Conservation (phyloP, 257 asterid genomes). For the Nicotiana tomentosiformis region DNA sequence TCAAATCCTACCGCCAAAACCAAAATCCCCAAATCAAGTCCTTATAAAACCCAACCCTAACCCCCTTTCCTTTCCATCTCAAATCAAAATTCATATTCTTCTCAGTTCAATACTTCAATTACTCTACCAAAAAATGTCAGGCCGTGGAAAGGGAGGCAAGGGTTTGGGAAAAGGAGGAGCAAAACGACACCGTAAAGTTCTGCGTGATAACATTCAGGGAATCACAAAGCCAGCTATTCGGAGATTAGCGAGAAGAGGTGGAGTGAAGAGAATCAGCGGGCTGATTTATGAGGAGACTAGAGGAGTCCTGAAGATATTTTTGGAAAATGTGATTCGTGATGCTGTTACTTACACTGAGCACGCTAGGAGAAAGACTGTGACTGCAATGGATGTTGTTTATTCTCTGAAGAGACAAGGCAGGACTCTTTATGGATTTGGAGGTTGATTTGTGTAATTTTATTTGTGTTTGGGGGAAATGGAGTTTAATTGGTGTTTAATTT, state of each 20-base stretch:
- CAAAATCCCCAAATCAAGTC: neutral
- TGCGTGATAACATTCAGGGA: constrained; percentile 14
- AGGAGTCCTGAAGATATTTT: constrained; percentile 10
- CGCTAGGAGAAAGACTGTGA: constrained; percentile 14
- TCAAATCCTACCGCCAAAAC: constrained; percentile 8
- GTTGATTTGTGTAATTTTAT: neutral
- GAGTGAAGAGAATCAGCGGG: constrained; percentile 17
- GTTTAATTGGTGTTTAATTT: neutral
- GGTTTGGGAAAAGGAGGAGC: constrained; percentile 19
- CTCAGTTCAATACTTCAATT: neutral
- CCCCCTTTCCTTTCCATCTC: neutral
- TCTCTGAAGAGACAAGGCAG: constrained; percentile 15
- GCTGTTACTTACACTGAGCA: constrained; percentile 15
- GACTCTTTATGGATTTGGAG: constrained; percentile 16
- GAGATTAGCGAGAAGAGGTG: constrained; percentile 11
- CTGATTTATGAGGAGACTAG: constrained; percentile 11
- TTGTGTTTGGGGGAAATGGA: neutral
- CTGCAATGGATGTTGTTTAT: constrained; percentile 17
- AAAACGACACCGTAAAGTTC: constrained; percentile 10
- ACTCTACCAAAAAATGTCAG: neutral
- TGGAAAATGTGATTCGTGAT: constrained; percentile 14
- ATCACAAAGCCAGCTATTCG: constrained; percentile 6
- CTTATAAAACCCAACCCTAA: neutral
- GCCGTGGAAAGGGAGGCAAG: constrained; percentile 15
- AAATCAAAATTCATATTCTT: neutral